Conservation (phyloP, 176 grass and related monocot genomes). For the Triticum urartu region DNA sequence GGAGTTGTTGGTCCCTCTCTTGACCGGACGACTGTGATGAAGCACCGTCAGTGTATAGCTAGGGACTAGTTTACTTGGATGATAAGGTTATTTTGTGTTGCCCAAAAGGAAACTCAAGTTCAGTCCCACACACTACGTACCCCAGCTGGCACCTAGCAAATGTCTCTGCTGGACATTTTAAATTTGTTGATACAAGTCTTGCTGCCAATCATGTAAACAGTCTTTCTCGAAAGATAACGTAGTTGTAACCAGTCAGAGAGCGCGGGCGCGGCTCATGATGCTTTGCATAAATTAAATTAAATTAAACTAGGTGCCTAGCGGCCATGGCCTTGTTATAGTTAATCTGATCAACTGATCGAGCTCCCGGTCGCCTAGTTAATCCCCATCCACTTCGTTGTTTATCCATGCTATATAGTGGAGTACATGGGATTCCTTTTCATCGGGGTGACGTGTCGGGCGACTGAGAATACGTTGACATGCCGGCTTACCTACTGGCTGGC, state of each 20-base stretch:
- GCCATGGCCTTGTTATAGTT: too few relatives aligned
- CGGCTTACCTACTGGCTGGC: too few relatives aligned
- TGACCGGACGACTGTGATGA: background rate
- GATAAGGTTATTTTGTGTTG: background rate
- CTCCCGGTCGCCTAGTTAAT: too few relatives aligned
- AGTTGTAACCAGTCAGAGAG: background rate
- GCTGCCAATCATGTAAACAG: background rate
- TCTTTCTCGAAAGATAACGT: too few relatives aligned
- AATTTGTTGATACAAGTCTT: background rate
- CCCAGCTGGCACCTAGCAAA: background rate
- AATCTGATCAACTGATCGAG: too few relatives aligned
- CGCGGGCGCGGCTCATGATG: background rate
- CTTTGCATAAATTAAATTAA: background rate
- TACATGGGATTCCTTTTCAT: too few relatives aligned
- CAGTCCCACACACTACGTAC: background rate
- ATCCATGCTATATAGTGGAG: too few relatives aligned
- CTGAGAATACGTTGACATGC: too few relatives aligned
- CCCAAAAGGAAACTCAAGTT: background rate
- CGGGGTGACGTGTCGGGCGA: too few relatives aligned
- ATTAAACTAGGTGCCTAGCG: too few relatives aligned
- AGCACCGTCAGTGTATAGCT: background rate
- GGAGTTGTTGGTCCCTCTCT: slow-evolving; percentile 27
- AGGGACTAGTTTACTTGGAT: background rate
- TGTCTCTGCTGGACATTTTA: background rate
- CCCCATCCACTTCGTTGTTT: too few relatives aligned